Base-by-base conservation (phyloP, 1,139 yeast genomes). In the Sugiyamaella xylanicola region DNA sequence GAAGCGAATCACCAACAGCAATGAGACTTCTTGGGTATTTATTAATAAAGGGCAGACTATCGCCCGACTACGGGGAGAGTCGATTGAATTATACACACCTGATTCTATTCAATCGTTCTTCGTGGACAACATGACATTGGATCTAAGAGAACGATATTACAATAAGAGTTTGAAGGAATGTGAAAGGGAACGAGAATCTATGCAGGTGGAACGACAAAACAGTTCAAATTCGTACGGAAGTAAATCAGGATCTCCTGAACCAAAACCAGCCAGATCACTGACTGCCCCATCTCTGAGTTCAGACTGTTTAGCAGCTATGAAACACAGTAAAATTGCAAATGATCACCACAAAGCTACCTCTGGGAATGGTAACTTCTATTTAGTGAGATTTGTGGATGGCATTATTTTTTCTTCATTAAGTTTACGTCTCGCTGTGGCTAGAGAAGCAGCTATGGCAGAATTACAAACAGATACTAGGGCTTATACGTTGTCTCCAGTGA, bases 301-400 rank as follows among this genome's bases (percentile, higher is more conserved):
- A 8, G 37, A 32, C 15, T n/a, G 15, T 15, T 15, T 19, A n/a
- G 13, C 45, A 19, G 42, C 17, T 3, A 41, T 41, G 45, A n/a
- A n/a, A 11, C n/a, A n/a, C n/a, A n/a, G n/a, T n/a, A n/a, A n/a
- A n/a, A n/a, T n/a, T n/a, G n/a, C n/a, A n/a, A n/a, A n/a, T n/a
- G 19, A 9, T 3, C 15, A 41, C 19, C 9, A 21, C 27, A 20
- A 20, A 16, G 1, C 42, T 8, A 29, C 16, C 22, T 13, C 8
- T 32, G 15, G 15, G 4, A 32, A 32, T 32, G 37, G 15, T 4
- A 32, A 32, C 13, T 32, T 27, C n/a, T 55, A 53, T 41, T 19
- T 53, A 9, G 52, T 58, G 2, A 52, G 63, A 36, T 58, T 57
- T 45, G 60, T 56, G 2, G 63, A 60, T 41, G 62, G 58, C 15